Evolutionary conservation across 2,329 filamentous ascomycete genomes (phyloP), one percentile per base, ranked within the genome.

Genomic region (Colletotrichum theobromicola): DNA sequence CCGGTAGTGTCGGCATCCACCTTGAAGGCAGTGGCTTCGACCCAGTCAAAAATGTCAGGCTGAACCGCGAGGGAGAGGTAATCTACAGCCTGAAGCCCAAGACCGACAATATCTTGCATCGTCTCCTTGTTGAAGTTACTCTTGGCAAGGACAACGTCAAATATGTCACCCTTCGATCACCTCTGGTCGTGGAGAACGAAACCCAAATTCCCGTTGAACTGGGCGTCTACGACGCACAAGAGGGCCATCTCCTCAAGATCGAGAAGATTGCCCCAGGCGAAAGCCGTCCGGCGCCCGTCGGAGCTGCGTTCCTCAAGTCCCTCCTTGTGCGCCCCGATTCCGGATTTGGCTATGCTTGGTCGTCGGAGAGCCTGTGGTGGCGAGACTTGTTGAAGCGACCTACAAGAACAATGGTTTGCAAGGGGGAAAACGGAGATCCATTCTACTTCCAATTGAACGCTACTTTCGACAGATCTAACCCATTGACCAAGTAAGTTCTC

Each of bases 371-470:
- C 53, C 85, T 99, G 12, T 97, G 95, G 89, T 99, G 97, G 97
- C 95, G 92, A 82, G 97, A 98, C 78, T 86, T 99, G 58, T 87
- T 98, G 67, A 95, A 94, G 81, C 89, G 93, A 67, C 95, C 96
- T 15, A 98, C 95, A 0, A 92, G 93, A 77, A 98, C 96, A 2
- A 90, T 99, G 77, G 94, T 95, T 26, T 99, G 97, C 84, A 93
- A 94, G 78, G 95, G 95, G 16, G 96, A 98, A 79, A 92, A 92
- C 76, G 94, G 93, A 58, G 94, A 97, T 58, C 94, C 95, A 0
- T 99, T 99, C 84, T 98, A 98, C 84, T 99, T 99, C 86, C 97
- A 98, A 83, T 93, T 98, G 83, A 94, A 98, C 81, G 94, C 97
- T 4, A 92, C 91, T 5, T 98, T 92, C 81, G 94, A 98, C 82